These are phyloP conservation scores for Voacanga thouarsii DNA, from an alignment of 257 asterid species.

Conservation along the genomic window DNA sequence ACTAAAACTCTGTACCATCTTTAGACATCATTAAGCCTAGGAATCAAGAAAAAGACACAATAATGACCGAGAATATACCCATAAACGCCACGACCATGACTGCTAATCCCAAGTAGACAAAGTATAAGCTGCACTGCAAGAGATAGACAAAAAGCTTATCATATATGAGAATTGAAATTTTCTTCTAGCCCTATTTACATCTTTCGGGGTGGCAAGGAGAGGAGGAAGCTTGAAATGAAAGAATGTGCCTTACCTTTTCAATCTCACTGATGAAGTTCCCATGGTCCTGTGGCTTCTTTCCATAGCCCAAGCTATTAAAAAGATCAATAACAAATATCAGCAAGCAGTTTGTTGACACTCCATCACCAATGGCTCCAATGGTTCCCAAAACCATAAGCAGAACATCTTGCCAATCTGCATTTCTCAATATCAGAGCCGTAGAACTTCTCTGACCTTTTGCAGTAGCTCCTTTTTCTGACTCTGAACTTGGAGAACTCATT, in stretches of 20 bases:
- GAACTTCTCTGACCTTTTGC: slow-evolving; percentile 27
- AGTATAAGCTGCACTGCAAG: slow-evolving; percentile 82
- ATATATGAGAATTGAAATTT: not conserved
- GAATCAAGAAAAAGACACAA: slow-evolving; percentile 1
- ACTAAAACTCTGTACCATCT: not conserved
- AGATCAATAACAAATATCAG: slow-evolving; percentile 62
- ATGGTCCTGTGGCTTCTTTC: slow-evolving; percentile 41
- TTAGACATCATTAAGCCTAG: not conserved
- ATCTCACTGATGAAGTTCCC: slow-evolving; percentile 61
- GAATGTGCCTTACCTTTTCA: slow-evolving; percentile 47
- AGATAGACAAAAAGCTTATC: slow-evolving; percentile 13
- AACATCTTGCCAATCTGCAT: slow-evolving; percentile 64
- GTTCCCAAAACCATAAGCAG: slow-evolving; percentile 73
- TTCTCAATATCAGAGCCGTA: slow-evolving; percentile 48
- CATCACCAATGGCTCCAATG: slow-evolving; percentile 95
- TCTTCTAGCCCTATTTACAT: not conserved
- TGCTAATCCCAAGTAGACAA: slow-evolving; percentile 71
- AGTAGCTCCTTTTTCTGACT: slow-evolving; percentile 17
- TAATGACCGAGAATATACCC: slow-evolving; percentile 46
- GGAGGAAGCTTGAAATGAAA: not conserved
- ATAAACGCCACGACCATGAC: slow-evolving; percentile 77
- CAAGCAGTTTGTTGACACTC: slow-evolving; percentile 72
- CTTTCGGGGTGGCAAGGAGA: too few relatives aligned
- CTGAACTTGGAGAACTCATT: slow-evolving; percentile 36
- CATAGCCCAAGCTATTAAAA: slow-evolving; percentile 72